Evolutionary conservation across 495 filamentous ascomycete genomes (phyloP), one percentile per base, ranked within the genome.

Genomic region (Baudoinia panamericana): DNA sequence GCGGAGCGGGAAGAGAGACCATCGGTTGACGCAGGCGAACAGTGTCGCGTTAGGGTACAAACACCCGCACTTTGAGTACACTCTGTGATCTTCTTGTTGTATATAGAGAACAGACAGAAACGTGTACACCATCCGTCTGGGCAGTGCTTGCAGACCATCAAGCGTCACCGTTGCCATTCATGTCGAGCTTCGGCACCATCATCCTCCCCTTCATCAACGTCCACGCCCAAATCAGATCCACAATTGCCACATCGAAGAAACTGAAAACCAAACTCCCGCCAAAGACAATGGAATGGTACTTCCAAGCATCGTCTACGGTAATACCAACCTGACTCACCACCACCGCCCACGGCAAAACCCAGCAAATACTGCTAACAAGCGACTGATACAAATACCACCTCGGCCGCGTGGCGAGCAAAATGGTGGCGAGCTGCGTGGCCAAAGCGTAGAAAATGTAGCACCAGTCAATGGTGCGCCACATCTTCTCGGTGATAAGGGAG

Each of bases 361-460:
- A 83, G 23, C 76, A 53, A 3, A 84, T 45, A 44, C 82, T 84
- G 2, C 75, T 75, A 11, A 57, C 65, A 3, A 84, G 56, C 4
- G 71, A 67, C 59, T 82, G 79, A 41, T 67, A 70, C 5, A 83
- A 63, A 53, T 78, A 84, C 77, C 76, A 83, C 12, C 62, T 63
- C 4, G 80, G 75, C 10, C 60, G 56, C 0, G 79, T 82, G 0
- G 80, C 77, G 2, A 82, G 62, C 2, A 84, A 59, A 5, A 84
- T 64, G 2, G 72, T 65, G 0, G 77, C 70, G 6, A 83, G 57
- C 50, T 82, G 78, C n/a, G 68, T 75, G 12, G 65, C 69, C 18
- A 72, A 34, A 0, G 74, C 79, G 49, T 82, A 84, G 56, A 83
- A 77, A 36, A 84, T 74, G 55, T 84, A 84, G 56, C 77, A 80